Percentiles rank a stretch among this genome's conserved stretches.
phyloP scores from a whole-genome alignment of 768 basidiomycete species.

The Cantharellus cinnabarinus region DNA sequence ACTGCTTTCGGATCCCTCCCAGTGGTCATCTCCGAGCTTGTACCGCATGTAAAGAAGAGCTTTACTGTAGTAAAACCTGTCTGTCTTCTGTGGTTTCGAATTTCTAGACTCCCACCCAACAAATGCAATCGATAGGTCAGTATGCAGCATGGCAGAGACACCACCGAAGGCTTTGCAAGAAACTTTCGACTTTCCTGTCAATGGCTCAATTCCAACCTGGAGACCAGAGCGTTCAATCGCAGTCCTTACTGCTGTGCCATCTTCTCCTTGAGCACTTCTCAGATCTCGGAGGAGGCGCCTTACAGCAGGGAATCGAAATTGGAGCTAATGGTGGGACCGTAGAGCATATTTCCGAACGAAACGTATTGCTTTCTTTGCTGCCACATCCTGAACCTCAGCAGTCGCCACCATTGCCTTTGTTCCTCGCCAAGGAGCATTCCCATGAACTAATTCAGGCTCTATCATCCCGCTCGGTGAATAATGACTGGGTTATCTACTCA shows the following conservation, averaged over 20 bases:
- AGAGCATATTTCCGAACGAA: conserved; percentile 12
- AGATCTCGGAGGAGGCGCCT: conserved; percentile 6
- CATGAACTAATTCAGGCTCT: conserved; percentile 16
- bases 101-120: background rate
- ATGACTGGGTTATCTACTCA: conserved; percentile 61
- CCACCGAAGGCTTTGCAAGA: conserved; percentile 53
- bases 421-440: background rate
- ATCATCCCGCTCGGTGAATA: conserved; percentile 51
- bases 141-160: conserved; percentile 39
- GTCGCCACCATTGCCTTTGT: conserved; percentile 1
- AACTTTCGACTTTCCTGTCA: conserved; percentile 25
- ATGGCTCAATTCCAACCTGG: conserved; percentile 26
- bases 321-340: background rate
- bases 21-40: background rate
- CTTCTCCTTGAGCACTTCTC: conserved; percentile 24
- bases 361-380: conserved; percentile 25
- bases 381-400: conserved; percentile 20
- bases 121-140: conserved; percentile 32
- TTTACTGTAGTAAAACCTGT: conserved; percentile 55
- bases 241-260: conserved; percentile 45
- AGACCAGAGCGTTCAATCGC: conserved; percentile 29
- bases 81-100: conserved; percentile 11
- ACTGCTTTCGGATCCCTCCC: background rate
- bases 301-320: background rate
- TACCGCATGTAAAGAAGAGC: conserved; percentile 20